Evolutionary conservation across 225 moss, liverwort and hornwort genomes (phyloP), one percentile per base, ranked within the genome.

Genomic region (Pseudoscleropodium purum): DNA sequence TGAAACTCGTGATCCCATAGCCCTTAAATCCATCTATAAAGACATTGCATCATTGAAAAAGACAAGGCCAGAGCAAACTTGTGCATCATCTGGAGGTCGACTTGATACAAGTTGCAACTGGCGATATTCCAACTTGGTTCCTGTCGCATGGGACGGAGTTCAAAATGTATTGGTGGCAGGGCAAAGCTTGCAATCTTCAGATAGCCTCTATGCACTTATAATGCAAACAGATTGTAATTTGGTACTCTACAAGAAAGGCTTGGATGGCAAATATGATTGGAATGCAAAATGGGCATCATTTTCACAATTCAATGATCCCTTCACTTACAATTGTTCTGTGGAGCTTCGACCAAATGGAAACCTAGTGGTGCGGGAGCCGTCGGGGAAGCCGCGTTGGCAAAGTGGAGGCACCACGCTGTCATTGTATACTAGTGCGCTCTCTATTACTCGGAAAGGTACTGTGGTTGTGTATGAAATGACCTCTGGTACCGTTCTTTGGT

Each of bases 161-260:
- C 92, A 94, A 56, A 94, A 94, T 5, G 87, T 89, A 20, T 82
- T 92, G 6, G 8, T 70, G 64, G 83, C 87, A 39, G 90, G 91
- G 10, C 86, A 92, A 61, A 90, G 68, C 64, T 81, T 94, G 39
- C 88, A 90, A 36, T 91, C 91, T 21, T 66, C 60, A 1, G 90
- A 92, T 56, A 63, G 52, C 25, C 70, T 45, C 16, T 92, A 68
- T 4, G 56, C 86, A 2, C 77, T 94, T 7, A 62, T 81, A 7
- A 91, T 94, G 92, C 94, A 92, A 63, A 77, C 13, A 37, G 94
- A 94, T 87, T 94, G 92, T 75, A 94, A 94, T 47, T 85, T 94
- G 66, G 94, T 94, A 36, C 85, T 94, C 3, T 91, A 94, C 62
- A 89, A 79, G 34, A 88, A 87, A 80, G 87, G 89, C 4, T 4